phyloP scores from a whole-genome alignment of 768 basidiomycete species.

The Mycena filopes region DNA sequence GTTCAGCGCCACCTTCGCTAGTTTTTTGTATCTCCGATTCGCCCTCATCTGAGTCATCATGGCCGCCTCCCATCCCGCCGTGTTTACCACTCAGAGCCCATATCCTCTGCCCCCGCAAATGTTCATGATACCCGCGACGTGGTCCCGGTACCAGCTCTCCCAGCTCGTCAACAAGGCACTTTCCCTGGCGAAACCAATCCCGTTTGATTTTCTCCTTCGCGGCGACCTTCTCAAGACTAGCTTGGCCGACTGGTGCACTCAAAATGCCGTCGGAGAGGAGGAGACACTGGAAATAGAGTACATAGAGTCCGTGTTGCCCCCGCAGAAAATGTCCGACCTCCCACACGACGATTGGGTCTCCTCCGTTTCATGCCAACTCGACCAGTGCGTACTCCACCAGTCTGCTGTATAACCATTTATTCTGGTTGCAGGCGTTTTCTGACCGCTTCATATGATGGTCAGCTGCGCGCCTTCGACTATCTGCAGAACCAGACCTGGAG shows the following conservation, averaged over 20 bases:
- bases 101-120: constrained; percentile 88
- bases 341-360: constrained; percentile 97
- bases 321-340: constrained; percentile 79
- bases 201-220: constrained; percentile 91
- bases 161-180: constrained; percentile 97
- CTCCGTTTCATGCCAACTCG: constrained; percentile 70
- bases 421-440: constrained; percentile 66
- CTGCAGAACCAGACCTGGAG: constrained; percentile 66
- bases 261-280: constrained; percentile 83
- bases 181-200: constrained; percentile 74
- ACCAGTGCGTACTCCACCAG: constrained; percentile 53
- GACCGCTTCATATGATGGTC: constrained; percentile 85
- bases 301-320: constrained; percentile 89
- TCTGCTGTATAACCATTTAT: constrained; percentile 23
- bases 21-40: background rate
- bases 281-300: constrained; percentile 94
- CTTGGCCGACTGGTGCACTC: constrained; percentile 79
- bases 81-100: constrained; percentile 78
- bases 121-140: constrained; percentile 90
- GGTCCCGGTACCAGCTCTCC: constrained; percentile 96
- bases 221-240: constrained; percentile 82
- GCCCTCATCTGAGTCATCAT: constrained; percentile 28
- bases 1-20: too few relatives aligned
- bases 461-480: constrained; percentile 78
- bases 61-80: constrained; percentile 53